Evolutionary conservation across 2,329 filamentous ascomycete species (phyloP).

Genomic region (Dactylellina sp.): DNA sequence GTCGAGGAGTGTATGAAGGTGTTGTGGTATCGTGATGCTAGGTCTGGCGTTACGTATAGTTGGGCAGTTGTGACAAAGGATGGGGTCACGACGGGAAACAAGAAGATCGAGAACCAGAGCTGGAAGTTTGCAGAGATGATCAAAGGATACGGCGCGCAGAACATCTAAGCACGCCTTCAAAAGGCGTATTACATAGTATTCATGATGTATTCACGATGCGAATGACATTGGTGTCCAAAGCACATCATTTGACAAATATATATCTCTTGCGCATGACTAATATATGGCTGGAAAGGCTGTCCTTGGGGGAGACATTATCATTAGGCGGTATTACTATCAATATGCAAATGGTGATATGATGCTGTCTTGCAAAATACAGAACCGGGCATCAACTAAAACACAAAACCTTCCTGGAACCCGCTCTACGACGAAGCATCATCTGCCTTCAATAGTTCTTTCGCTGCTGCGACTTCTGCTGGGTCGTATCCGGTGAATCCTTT

Average conservation of each 20-base stretch:
- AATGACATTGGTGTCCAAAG: background rate
- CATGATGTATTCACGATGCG: background rate
- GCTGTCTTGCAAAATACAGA: background rate
- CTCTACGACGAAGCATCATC: conserved; percentile 62
- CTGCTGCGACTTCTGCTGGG: conserved; percentile 77
- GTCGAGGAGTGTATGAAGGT: conserved; percentile 98
- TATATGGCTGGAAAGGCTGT: background rate
- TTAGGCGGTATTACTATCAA: conserved; percentile 33
- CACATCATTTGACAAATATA: background rate
- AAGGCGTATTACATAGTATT: background rate
- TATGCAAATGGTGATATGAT: conserved; percentile 17
- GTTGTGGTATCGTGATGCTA: conserved; percentile 94
- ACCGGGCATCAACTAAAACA: background rate
- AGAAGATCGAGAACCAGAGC: conserved; percentile 93
- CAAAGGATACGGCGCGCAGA: conserved; percentile 91
- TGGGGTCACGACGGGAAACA: conserved; percentile 84
- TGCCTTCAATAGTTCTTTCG: conserved; percentile 74
- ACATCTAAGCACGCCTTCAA: conserved; percentile 63
- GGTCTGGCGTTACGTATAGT: conserved; percentile 90
- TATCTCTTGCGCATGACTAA: background rate
- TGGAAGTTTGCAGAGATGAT: conserved; percentile 95
- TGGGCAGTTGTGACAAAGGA: conserved; percentile 90
- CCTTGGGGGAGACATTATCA: conserved; percentile 14
- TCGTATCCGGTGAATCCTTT: conserved; percentile 79
- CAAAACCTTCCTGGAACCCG: background rate